phyloP scores from a whole-genome alignment of 176 grass and related monocot genomes.

The Carex pumila region DNA sequence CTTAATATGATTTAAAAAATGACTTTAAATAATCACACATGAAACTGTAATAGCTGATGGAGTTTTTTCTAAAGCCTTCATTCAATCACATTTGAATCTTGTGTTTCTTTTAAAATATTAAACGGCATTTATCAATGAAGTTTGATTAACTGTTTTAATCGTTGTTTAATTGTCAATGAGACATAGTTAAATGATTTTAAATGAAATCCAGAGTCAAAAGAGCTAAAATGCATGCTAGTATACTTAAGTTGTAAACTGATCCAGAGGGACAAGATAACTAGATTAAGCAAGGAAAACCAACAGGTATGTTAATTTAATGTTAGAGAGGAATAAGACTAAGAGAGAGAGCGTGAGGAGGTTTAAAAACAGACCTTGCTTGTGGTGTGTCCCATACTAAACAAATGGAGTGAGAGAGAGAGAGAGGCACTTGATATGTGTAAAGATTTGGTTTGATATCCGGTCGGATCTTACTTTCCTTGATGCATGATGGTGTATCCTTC shows the following conservation, averaged over 20 bases:
- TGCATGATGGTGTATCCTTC: constrained; percentile 18
- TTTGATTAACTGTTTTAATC: too few relatives aligned
- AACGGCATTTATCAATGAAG: too few relatives aligned
- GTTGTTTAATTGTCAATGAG: too few relatives aligned
- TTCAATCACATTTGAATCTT: too few relatives aligned
- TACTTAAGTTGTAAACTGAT: neutral
- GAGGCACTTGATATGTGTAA: constrained; percentile 10
- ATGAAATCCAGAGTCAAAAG: too few relatives aligned
- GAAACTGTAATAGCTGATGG: too few relatives aligned
- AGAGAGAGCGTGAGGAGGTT: constrained; percentile 27
- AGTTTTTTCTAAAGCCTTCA: too few relatives aligned
- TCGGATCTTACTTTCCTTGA: constrained; percentile 65
- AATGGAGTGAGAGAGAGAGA: neutral
- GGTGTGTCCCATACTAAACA: constrained; percentile 32
- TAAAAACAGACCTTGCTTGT: constrained; percentile 69
- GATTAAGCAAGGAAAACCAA: neutral
- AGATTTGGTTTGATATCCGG: constrained; percentile 62
- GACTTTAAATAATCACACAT: too few relatives aligned
- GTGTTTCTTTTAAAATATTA: too few relatives aligned
- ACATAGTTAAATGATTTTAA: too few relatives aligned
- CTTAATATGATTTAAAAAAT: too few relatives aligned
- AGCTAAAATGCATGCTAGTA: too few relatives aligned
- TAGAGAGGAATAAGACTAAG: neutral
- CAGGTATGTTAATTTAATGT: neutral
- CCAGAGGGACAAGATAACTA: neutral